Evolutionary conservation across 2,329 filamentous ascomycete genomes (phyloP), one percentile per base, ranked within the genome.

Genomic region (Grosmannia serpens): DNA sequence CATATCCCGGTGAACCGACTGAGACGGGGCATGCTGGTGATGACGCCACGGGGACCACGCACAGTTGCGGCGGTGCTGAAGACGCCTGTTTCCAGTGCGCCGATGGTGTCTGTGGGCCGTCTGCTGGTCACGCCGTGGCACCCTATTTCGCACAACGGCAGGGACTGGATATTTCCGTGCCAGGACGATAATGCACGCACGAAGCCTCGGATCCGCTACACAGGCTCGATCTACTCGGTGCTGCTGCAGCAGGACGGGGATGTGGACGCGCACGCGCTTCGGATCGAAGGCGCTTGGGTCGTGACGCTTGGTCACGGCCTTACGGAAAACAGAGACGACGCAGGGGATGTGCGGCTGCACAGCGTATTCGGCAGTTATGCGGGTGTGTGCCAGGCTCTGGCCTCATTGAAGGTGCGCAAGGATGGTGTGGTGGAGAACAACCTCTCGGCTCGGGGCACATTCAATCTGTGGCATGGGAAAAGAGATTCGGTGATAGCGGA

Each of bases 41-140:
- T 70, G 55, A 85, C 82, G 26, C 80, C 79, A 0, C 55, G 64
- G 0, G 82, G 83, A 0, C 63, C 72, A 0, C 72, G 79, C 5
- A 68, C 69, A 26, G 79, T 86, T 7, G 72, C 66, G 0, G 74
- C 75, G 8, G 73, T 86, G 8, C 67, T 86, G 31, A 75, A 73
- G 64, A 84, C 79, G 6, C 65, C 67, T 0, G 74, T 82, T 0
- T 58, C 61, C 2, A 59, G 67, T 47, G 68, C 69, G 41, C 59
- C 65, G 1, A 71, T 85, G 65, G 79, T 76, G 60, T 70, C 70
- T 0, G 66, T 84, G 0, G 74, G 73, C 1, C 64, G 61, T 1
- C 69, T 84, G 9, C 65, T 78, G 8, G 75, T 84, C 31, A 85
- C 83, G 27, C 77, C 78, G 0, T 85, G 80, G 79, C 83, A 86